Conservation (phyloP, 1,284 basidiomycete genomes). For the Ceratobasidium sp. region DNA sequence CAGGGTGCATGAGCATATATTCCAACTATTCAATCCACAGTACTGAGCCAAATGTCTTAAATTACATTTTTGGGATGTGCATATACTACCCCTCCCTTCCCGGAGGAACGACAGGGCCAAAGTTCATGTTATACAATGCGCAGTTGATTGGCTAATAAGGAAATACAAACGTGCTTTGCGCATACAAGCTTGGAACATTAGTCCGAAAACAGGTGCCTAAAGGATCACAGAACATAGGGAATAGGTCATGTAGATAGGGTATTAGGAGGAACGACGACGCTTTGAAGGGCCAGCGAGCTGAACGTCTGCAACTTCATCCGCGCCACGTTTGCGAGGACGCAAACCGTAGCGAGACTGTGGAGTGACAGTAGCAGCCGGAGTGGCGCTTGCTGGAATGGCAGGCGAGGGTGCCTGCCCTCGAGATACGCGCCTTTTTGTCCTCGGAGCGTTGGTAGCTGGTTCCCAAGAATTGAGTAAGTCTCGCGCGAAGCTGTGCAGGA, state of each 20-base stretch:
- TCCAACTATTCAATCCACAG: no score
- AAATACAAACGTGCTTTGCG: no score
- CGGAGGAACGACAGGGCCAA: no score
- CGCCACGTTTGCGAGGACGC: slow-evolving; percentile 4
- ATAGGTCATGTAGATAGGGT: not conserved
- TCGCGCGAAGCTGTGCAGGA: not conserved
- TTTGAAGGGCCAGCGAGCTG: slow-evolving; percentile 22
- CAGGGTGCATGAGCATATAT: no score
- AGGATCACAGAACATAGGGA: no score
- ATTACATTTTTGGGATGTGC: no score
- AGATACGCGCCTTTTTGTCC: not conserved
- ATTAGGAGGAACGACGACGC: not conserved
- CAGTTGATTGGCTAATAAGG: no score
- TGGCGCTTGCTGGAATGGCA: not conserved
- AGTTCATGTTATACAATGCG: no score
- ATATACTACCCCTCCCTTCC: no score
- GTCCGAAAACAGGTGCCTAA: no score
- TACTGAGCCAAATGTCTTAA: no score
- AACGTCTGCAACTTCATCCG: slow-evolving; percentile 10
- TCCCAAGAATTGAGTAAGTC: not conserved
- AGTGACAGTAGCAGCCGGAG: not conserved
- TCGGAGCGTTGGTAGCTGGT: not conserved
- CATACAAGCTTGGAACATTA: no score
- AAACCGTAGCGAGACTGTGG: not conserved
- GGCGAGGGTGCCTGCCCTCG: not conserved